Base-by-base conservation (phyloP, 331 rosid species). In the Acacia concinna region DNA sequence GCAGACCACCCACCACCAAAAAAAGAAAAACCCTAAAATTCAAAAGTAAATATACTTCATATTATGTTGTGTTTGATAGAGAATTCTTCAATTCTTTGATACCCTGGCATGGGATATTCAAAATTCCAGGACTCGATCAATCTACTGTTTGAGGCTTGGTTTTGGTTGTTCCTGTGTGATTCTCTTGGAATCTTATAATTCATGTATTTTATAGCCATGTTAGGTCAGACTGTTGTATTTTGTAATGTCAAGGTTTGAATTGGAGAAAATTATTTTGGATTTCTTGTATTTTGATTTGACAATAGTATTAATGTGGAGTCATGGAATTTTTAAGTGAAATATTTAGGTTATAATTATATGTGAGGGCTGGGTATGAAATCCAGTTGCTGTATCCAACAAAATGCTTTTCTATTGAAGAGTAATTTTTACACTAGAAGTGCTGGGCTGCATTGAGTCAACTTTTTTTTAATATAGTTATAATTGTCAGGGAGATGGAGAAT, bases 401-500 rank as follows among this genome's bases (percentile, higher is more conserved):
- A 71, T 62, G 71, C 68, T 66, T 59, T 73, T 41, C 57, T 38
- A 65, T 51, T 68, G 74, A 18, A 78, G 63, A 54, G 38, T 34
- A 35, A 64, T 69, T 23, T 74, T 52, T 68, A 27, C 69, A 57
- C 40, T 17, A 72, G 46, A 37, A 78, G 10, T 72, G 70, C 41
- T 23, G 66, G 52, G 64, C 6, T 44, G 52, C 27, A 25, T 80
- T 56, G 41, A 79, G 70, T 56, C 27, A 1, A n/a, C 28, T 56
- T 28, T 56, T 34, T 60, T 10, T 68, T 46, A 21, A 69, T 46
- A n/a, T 32, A 31, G 2, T 46, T 57, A 18, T 15, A 52, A 73
- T 10, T 75, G 67, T 75, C 86, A 94, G 98, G 85, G 97, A 87
- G 86, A 90, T 94, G 94, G 97, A 92, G 89, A 92, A 92, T 78